These are phyloP conservation scores for Phaeophleospora eucalypticola DNA, from an alignment of 2,329 filamentous ascomycete species.

Conservation along the genomic window DNA sequence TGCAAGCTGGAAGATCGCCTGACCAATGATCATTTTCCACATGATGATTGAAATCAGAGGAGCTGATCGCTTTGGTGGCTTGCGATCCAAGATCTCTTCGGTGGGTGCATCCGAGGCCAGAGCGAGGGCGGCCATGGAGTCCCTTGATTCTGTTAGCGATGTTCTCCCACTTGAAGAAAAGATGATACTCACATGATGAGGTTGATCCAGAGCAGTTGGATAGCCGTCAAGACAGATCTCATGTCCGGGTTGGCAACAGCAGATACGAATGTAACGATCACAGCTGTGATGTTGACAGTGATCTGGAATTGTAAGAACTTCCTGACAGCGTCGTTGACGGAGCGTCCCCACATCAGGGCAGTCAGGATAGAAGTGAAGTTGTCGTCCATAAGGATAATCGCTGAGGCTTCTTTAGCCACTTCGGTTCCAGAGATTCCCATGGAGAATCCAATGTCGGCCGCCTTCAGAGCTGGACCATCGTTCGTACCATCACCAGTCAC, in stretches of 20 bases:
- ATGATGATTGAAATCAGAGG: slow-evolving; percentile 81
- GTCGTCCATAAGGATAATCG: slow-evolving; percentile 60
- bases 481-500: slow-evolving; percentile 65
- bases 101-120: slow-evolving; percentile 84
- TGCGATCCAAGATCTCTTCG: slow-evolving; percentile 72
- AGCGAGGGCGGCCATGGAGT: slow-evolving; percentile 86
- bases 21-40: slow-evolving; percentile 99
- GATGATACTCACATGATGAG: slow-evolving; percentile 63
- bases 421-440: slow-evolving; percentile 65
- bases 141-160: slow-evolving; percentile 41
- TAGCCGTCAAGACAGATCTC: slow-evolving; percentile 74
- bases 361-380: slow-evolving; percentile 61
- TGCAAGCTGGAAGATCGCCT: slow-evolving; percentile 80
- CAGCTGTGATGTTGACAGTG: slow-evolving; percentile 88
- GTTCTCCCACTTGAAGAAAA: not conserved
- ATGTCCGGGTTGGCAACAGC: slow-evolving; percentile 68
- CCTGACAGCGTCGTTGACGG: slow-evolving; percentile 53
- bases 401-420: slow-evolving; percentile 60
- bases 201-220: slow-evolving; percentile 93
- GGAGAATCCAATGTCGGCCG: slow-evolving; percentile 63
- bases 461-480: slow-evolving; percentile 61
- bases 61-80: slow-evolving; percentile 69
- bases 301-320: slow-evolving; percentile 66
- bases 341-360: slow-evolving; percentile 58
- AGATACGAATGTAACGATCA: slow-evolving; percentile 80